Percentiles rank a stretch among this genome's conserved stretches.
Evolutionary conservation across 2,329 filamentous ascomycete genomes (phyloP).

Genomic region (Laburnicola sp.): DNA sequence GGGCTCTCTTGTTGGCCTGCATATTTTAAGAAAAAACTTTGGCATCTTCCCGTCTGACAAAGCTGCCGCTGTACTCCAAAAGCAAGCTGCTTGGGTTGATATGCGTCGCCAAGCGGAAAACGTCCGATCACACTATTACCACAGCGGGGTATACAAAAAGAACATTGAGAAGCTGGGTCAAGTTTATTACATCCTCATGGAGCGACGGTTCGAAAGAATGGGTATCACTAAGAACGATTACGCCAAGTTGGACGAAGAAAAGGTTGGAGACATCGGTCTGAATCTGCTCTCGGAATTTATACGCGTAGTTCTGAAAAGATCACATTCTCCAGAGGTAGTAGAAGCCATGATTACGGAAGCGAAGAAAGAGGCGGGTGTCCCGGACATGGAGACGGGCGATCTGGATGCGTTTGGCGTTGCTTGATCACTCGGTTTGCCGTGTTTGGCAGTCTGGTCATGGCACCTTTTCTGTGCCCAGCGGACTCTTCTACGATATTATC

Average conservation of each 20-base stretch:
- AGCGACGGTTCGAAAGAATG: slow-evolving; percentile 25
- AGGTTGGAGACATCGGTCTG: slow-evolving; percentile 30
- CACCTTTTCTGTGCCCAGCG: no score
- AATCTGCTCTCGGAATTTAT: slow-evolving; percentile 40
- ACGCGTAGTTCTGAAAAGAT: slow-evolving; percentile 30
- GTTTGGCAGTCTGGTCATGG: no score
- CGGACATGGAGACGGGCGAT: slow-evolving; percentile 35
- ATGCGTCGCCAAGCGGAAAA: slow-evolving; percentile 17
- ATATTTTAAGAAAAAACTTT: slow-evolving; percentile 32
- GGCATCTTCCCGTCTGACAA: slow-evolving; percentile 31
- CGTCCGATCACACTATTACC: slow-evolving; percentile 17
- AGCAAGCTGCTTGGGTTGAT: slow-evolving; percentile 36
- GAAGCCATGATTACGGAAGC: slow-evolving; percentile 37
- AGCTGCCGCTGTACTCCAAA: slow-evolving; percentile 25
- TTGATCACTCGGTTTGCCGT: background rate
- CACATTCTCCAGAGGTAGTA: slow-evolving; percentile 25
- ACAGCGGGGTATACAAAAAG: slow-evolving; percentile 16
- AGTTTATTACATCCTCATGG: slow-evolving; percentile 26
- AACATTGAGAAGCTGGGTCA: slow-evolving; percentile 19
- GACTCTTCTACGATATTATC: no score
- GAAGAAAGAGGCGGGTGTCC: slow-evolving; percentile 28
- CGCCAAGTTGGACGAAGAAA: slow-evolving; percentile 20
- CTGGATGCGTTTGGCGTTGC: slow-evolving; percentile 33
- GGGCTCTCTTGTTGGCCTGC: slow-evolving; percentile 41
- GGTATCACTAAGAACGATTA: slow-evolving; percentile 16